Conservation (phyloP, 2,329 filamentous ascomycete genomes). For the Apiospora pterosperma region DNA sequence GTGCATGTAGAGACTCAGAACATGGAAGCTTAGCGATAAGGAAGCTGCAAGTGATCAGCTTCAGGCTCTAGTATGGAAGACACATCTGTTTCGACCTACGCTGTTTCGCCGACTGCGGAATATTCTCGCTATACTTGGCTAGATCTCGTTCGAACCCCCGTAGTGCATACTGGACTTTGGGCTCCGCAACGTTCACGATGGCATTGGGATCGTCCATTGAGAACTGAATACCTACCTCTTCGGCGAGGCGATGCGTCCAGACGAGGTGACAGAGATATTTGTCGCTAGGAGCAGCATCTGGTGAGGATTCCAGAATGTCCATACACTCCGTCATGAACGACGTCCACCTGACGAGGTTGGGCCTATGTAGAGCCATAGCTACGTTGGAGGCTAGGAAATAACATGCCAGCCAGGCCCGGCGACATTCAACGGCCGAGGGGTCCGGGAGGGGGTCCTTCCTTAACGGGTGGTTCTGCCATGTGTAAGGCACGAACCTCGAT, state of each 20-base stretch:
- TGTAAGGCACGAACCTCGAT: constrained; percentile 31
- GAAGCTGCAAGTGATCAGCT: constrained; percentile 42
- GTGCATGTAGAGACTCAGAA: constrained; percentile 70
- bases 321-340: constrained; percentile 60
- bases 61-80: not conserved
- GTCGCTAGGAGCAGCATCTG: constrained; percentile 55
- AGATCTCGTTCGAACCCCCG: constrained; percentile 63
- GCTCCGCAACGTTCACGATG: constrained; percentile 54
- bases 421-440: constrained; percentile 50
- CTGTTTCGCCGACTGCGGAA: constrained; percentile 49
- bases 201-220: constrained; percentile 61
- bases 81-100: constrained; percentile 41
- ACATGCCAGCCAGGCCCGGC: constrained; percentile 57
- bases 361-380: constrained; percentile 58
- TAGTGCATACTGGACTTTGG: constrained; percentile 61
- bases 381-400: constrained; percentile 59
- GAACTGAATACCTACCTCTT: constrained; percentile 66
- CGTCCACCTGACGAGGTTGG: constrained; percentile 57
- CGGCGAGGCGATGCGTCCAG: constrained; percentile 59
- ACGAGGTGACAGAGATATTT: constrained; percentile 56
- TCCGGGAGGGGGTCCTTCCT: constrained; percentile 43
- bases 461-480: constrained; percentile 40
- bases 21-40: constrained; percentile 60
- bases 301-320: constrained; percentile 49
- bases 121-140: constrained; percentile 53